Evolutionary conservation across 495 filamentous ascomycete genomes (phyloP).

Genomic region (Tuber aestivum): DNA sequence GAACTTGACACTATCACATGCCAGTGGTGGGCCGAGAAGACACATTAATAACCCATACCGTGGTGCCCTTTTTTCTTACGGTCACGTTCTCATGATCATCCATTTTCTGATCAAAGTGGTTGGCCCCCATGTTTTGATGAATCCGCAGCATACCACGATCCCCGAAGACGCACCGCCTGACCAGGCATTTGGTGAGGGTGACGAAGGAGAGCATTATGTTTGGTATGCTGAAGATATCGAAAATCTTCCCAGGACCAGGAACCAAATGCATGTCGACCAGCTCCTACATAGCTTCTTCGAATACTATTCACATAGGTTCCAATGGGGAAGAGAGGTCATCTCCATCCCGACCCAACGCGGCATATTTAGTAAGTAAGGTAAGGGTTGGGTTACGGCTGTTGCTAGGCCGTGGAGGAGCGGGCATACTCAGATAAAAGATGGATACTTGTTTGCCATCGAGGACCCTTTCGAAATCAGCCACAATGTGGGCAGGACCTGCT

Average conservation of each 20-base stretch:
- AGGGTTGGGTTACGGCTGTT: constrained; percentile 68
- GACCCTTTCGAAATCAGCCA: too few relatives aligned
- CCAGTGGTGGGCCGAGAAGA: too few relatives aligned
- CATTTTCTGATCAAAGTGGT: constrained; percentile 78
- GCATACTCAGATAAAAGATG: constrained; percentile 52
- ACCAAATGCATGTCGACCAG: constrained; percentile 48
- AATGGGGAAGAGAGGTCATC: constrained; percentile 64
- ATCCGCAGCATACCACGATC: constrained; percentile 56
- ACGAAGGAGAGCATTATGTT: too few relatives aligned
- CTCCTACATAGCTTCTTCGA: constrained; percentile 73
- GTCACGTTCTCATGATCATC: constrained; percentile 85
- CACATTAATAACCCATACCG: constrained; percentile 76
- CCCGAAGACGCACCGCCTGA: constrained; percentile 22
- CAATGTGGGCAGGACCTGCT: too few relatives aligned
- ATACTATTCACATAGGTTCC: constrained; percentile 67
- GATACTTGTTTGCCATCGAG: too few relatives aligned
- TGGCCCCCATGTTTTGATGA: constrained; percentile 68
- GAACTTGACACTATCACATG: too few relatives aligned
- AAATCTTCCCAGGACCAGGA: constrained; percentile 15
- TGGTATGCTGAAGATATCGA: too few relatives aligned
- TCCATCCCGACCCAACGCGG: constrained; percentile 66
- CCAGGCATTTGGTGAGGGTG: too few relatives aligned
- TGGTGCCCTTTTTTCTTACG: constrained; percentile 76
- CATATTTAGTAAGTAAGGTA: constrained; percentile 52
- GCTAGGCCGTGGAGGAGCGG: constrained; percentile 43